phyloP scores from a whole-genome alignment of 192 early-diverging fungal genomes.

The Backusella tuberculispora region DNA sequence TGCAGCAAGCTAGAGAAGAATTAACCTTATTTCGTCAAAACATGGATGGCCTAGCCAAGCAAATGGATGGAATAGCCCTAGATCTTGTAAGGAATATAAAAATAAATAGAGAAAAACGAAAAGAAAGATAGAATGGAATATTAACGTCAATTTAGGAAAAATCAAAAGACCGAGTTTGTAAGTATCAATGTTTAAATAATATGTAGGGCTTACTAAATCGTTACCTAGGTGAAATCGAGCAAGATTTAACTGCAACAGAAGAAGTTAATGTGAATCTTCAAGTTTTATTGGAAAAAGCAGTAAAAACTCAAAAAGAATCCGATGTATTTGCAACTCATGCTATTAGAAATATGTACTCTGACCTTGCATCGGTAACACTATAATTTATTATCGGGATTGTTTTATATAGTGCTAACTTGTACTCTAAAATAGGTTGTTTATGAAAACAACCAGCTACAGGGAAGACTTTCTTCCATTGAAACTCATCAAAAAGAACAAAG shows the following conservation, averaged over 20 bases:
- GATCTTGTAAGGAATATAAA: slow-evolving; percentile 26
- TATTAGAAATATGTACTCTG: slow-evolving; percentile 32
- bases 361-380: slow-evolving; percentile 29
- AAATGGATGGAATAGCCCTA: slow-evolving; percentile 32
- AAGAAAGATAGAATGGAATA: not conserved
- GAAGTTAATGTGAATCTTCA: slow-evolving; percentile 45
- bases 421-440: slow-evolving; percentile 24
- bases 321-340: slow-evolving; percentile 37
- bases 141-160: slow-evolving; percentile 5
- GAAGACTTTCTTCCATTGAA: slow-evolving; percentile 30
- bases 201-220: not conserved
- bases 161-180: slow-evolving; percentile 29
- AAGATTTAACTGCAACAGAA: slow-evolving; percentile 36
- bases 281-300: slow-evolving; percentile 38
- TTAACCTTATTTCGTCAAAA: slow-evolving; percentile 26
- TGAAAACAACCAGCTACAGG: slow-evolving; percentile 34
- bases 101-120: not conserved
- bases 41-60: slow-evolving; percentile 32
- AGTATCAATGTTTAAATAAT: not conserved
- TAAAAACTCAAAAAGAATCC: slow-evolving; percentile 37
- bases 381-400: too few relatives aligned
- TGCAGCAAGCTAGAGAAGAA: slow-evolving; percentile 32
- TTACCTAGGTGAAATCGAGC: slow-evolving; percentile 31
- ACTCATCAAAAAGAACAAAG: slow-evolving; percentile 28
- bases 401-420: not conserved